Evolutionary conservation across 2,329 filamentous ascomycete genomes (phyloP).

Genomic region (Pestalotiopsis fici): DNA sequence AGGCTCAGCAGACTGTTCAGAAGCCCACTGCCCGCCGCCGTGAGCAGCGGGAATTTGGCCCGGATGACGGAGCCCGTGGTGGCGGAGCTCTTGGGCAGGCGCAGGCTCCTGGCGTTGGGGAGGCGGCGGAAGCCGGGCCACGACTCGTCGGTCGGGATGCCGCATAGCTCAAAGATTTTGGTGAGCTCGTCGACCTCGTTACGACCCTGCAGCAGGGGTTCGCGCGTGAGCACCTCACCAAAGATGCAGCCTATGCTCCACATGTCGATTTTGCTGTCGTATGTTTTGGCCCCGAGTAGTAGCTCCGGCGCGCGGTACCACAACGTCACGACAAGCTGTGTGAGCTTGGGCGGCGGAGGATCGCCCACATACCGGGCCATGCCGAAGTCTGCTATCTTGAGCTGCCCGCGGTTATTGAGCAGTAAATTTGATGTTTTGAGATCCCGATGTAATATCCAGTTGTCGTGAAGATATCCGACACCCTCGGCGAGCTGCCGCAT

Average conservation of each 20-base stretch:
- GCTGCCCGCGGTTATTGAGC: conserved; percentile 89
- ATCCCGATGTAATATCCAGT: conserved; percentile 92
- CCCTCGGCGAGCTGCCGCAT: conserved; percentile 81
- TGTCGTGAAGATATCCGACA: conserved; percentile 80
- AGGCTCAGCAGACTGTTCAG: conserved; percentile 71
- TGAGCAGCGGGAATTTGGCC: conserved; percentile 79
- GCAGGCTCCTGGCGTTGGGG: conserved; percentile 81
- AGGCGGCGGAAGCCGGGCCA: conserved; percentile 89
- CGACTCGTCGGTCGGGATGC: conserved; percentile 76
- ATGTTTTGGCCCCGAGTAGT: conserved; percentile 76
- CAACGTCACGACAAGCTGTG: conserved; percentile 90
- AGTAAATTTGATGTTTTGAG: conserved; percentile 93
- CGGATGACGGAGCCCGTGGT: conserved; percentile 60
- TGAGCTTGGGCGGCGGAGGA: conserved; percentile 73
- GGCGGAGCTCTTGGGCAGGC: conserved; percentile 56
- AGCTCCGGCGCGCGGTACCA: conserved; percentile 96
- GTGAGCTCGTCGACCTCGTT: conserved; percentile 92
- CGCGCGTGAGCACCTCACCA: conserved; percentile 81
- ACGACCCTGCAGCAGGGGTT: conserved; percentile 81
- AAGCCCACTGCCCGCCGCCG: conserved; percentile 70
- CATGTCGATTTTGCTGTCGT: conserved; percentile 81
- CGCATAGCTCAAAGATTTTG: conserved; percentile 87
- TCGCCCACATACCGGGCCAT: conserved; percentile 91
- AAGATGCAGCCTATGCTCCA: conserved; percentile 98
- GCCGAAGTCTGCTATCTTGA: conserved; percentile 97